Evolutionary conservation across 148 eudicot genomes (phyloP).

Genomic region (Polygonum aviculare): DNA sequence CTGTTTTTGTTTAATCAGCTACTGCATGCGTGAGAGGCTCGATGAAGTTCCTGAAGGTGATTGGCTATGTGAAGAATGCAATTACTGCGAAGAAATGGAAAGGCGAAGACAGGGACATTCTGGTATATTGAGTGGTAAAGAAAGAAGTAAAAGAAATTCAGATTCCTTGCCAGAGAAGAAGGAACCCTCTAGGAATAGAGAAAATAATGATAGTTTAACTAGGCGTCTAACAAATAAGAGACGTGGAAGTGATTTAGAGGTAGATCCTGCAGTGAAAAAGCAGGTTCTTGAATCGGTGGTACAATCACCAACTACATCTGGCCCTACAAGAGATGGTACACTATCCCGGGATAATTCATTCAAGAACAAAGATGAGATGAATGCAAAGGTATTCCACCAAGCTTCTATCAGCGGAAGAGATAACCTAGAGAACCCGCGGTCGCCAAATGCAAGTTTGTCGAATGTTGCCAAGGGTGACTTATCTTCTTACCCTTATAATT

Average conservation of each 20-base stretch:
- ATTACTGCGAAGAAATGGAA: slow-evolving; percentile 31
- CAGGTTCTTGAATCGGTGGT: slow-evolving; percentile 46
- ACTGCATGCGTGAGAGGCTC: slow-evolving; percentile 80
- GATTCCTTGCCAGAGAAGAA: slow-evolving; percentile 27
- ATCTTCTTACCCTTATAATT: not conserved
- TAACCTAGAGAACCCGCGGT: slow-evolving; percentile 33
- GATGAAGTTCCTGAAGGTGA: slow-evolving; percentile 79
- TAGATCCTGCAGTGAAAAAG: slow-evolving; percentile 47
- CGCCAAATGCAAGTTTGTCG: slow-evolving; percentile 27
- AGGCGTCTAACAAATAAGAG: slow-evolving; percentile 40
- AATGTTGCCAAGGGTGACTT: slow-evolving; percentile 18
- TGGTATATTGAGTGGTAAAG: slow-evolving; percentile 28
- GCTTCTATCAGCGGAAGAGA: slow-evolving; percentile 30
- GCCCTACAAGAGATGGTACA: slow-evolving; percentile 30
- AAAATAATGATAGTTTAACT: slow-evolving; percentile 20
- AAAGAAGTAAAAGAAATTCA: slow-evolving; percentile 28
- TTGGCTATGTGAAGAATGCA: slow-evolving; percentile 98
- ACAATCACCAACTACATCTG: slow-evolving; percentile 37
- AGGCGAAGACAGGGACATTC: slow-evolving; percentile 26
- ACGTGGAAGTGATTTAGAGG: slow-evolving; percentile 42
- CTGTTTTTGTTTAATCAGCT: slow-evolving; percentile 34
- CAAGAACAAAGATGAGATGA: slow-evolving; percentile 43
- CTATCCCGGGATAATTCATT: slow-evolving; percentile 47
- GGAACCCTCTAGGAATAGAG: slow-evolving; percentile 27
- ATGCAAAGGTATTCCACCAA: slow-evolving; percentile 34